phyloP scores from a whole-genome alignment of 345 rosid species.

The Melaleuca quinquenervia region DNA sequence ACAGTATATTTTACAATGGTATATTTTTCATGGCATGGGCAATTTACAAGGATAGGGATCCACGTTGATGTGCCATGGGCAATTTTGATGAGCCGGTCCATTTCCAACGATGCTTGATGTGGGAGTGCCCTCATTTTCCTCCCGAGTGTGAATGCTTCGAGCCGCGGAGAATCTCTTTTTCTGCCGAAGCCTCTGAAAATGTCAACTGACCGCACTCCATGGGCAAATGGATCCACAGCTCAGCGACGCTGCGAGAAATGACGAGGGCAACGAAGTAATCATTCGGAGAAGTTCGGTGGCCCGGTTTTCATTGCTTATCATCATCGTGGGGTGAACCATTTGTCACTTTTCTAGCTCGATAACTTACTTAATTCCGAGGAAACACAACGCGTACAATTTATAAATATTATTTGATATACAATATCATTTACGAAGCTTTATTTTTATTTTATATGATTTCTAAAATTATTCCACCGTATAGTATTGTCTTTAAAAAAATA shows the following conservation, averaged over 20 bases:
- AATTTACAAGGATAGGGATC: background rate
- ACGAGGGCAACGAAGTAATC: background rate
- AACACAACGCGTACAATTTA: rapidly evolving
- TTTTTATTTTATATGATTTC: background rate
- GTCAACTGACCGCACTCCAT: background rate
- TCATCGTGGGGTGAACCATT: background rate
- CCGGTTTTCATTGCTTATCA: background rate
- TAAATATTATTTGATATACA: rapidly evolving
- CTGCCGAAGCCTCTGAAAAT: background rate
- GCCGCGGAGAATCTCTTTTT: background rate
- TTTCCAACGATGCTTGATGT: background rate
- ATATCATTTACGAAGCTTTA: background rate
- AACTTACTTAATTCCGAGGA: background rate
- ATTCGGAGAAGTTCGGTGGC: background rate
- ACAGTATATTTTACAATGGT: background rate
- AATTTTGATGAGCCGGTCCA: too few species aligned
- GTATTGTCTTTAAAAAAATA: background rate
- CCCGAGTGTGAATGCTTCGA: background rate
- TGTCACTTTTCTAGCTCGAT: background rate
- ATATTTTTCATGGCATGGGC: background rate
- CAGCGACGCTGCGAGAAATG: background rate
- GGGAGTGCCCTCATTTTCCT: background rate
- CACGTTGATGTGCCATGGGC: too few species aligned
- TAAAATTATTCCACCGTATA: background rate
- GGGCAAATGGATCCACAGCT: background rate